phyloP scores from a whole-genome alignment of 345 rosid genomes.

The Eucalyptus brandiana region DNA sequence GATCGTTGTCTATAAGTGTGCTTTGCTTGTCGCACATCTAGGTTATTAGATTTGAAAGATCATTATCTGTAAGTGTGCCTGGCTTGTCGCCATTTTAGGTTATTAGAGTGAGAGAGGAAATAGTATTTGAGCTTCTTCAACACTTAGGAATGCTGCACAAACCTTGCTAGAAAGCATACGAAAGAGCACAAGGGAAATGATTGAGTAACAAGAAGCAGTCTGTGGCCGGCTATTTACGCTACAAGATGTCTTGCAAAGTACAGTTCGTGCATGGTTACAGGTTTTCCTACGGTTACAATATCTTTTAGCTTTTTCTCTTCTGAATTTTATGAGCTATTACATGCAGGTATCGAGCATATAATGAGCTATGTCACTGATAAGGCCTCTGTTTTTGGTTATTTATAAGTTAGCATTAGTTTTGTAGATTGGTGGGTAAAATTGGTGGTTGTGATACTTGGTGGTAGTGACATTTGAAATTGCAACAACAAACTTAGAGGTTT shows the following conservation, averaged over 20 bases:
- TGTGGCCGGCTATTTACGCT: constrained; percentile 35
- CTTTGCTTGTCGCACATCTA: background rate
- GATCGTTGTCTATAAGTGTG: background rate
- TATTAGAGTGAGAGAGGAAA: constrained; percentile 53
- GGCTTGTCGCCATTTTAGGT: constrained; percentile 8
- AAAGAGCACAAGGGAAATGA: constrained; percentile 40
- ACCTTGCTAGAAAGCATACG: constrained; percentile 21
- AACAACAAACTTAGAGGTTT: background rate
- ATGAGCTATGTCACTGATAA: background rate
- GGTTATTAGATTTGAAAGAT: constrained; percentile 26
- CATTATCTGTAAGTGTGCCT: background rate
- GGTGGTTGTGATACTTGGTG: background rate
- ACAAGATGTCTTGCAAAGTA: constrained; percentile 52
- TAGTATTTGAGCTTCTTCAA: constrained; percentile 48
- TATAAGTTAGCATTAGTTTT: background rate
- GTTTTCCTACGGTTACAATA: background rate
- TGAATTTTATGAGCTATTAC: background rate
- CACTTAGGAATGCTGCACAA: constrained; percentile 22
- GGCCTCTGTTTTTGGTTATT: background rate
- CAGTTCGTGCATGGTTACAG: constrained; percentile 54
- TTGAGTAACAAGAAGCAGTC: constrained; percentile 47
- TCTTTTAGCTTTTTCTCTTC: background rate
- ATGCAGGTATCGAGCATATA: background rate
- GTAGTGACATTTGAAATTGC: background rate
- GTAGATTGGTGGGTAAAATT: background rate